Conservation (phyloP, 108 stramenopile genomes). For the Cylindrotheca fusiformis region DNA sequence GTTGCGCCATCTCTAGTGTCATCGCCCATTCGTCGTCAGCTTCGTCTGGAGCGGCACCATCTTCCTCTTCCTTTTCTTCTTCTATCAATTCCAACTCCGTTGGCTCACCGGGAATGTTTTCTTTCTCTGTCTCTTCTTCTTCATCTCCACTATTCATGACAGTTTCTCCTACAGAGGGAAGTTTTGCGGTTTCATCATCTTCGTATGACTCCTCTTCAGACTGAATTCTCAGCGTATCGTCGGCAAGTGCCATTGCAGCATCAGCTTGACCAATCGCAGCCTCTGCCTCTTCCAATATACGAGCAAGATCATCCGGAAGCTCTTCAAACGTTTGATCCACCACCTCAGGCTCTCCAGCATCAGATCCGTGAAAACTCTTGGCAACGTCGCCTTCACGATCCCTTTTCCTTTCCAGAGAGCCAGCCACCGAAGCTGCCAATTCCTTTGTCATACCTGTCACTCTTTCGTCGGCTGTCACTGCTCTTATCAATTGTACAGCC, state of each 20-base stretch:
- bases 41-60: slow-evolving; percentile 15
- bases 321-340: slow-evolving; percentile 10
- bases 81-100: neutral
- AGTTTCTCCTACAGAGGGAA: neutral
- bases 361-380: neutral
- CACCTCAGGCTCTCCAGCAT: neutral
- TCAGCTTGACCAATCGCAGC: slow-evolving; percentile 22
- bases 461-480: slow-evolving; percentile 2
- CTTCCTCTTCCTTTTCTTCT: slow-evolving; percentile 15
- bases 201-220: slow-evolving; percentile 2
- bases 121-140: slow-evolving; percentile 4
- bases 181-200: neutral
- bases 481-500: slow-evolving; percentile 12
- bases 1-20: slow-evolving; percentile 35
- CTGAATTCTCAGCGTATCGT: slow-evolving; percentile 10
- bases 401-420: neutral
- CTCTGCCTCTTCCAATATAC: slow-evolving; percentile 19
- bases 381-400: neutral
- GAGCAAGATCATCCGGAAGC: slow-evolving; percentile 13
- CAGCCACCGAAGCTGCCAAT: slow-evolving; percentile 8
- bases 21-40: slow-evolving; percentile 42
- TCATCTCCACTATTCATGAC: neutral
- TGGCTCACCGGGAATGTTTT: slow-evolving; percentile 2
- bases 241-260: slow-evolving; percentile 26
- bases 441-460: slow-evolving; percentile 7